Conservation (phyloP, 176 grass and related monocot species). For the Ensete ventricosum region DNA sequence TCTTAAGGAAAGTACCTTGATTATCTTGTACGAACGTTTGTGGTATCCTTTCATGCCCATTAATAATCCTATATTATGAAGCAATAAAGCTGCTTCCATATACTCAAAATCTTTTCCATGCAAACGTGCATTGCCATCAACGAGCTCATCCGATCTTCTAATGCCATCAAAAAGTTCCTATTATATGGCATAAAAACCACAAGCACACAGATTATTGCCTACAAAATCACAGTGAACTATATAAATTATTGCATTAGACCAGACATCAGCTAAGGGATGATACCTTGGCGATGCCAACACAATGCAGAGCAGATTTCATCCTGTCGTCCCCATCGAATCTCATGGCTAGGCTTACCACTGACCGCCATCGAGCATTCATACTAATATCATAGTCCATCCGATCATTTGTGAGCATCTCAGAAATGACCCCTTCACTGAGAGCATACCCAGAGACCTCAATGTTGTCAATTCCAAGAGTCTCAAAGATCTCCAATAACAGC, state of each 20-base stretch:
- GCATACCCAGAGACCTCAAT: slow-evolving; percentile 15
- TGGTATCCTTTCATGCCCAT: slow-evolving; percentile 4
- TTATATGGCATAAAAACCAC: not conserved
- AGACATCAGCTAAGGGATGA: not conserved
- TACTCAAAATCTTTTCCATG: slow-evolving; percentile 10
- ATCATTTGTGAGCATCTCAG: slow-evolving; percentile 10
- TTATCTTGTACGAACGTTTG: slow-evolving; percentile 11
- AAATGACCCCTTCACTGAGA: slow-evolving; percentile 4
- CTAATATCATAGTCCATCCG: not conserved
- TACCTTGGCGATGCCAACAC: slow-evolving; percentile 10
- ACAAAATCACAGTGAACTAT: not conserved
- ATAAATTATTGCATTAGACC: not conserved
- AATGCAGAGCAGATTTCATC: not conserved
- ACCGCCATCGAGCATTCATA: not conserved
- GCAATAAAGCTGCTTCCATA: slow-evolving; percentile 5
- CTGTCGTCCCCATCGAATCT: not conserved
- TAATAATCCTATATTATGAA: slow-evolving; percentile 6
- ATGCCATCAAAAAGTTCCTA: slow-evolving; percentile 13
- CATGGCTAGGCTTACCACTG: not conserved
- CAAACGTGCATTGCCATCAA: not conserved
- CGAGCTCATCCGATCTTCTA: not conserved
- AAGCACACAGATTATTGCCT: not conserved
- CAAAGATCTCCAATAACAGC: slow-evolving; percentile 6
- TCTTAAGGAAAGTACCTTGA: not conserved
- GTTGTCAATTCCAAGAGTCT: slow-evolving; percentile 6